These are phyloP conservation scores for Trichoderma sp. DNA, from an alignment of 2,329 filamentous ascomycete genomes.

Conservation along the genomic window DNA sequence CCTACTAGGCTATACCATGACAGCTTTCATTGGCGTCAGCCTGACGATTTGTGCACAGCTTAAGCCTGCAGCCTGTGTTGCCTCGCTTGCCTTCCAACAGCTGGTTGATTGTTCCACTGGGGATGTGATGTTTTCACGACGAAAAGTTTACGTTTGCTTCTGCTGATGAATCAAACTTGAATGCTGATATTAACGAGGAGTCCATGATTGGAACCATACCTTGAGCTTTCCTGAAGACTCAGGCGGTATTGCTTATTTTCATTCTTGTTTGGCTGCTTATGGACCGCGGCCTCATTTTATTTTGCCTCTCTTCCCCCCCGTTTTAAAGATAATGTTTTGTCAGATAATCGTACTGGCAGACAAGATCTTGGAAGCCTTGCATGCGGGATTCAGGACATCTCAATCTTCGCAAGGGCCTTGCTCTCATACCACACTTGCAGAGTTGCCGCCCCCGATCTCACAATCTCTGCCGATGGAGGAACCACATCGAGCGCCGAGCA, in stretches of 20 bases:
- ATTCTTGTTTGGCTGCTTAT: background rate
- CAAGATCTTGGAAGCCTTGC: background rate
- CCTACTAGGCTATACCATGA: slow-evolving; percentile 48
- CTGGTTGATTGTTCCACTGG: background rate
- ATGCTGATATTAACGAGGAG: background rate
- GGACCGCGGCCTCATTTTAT: background rate
- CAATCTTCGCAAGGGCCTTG: background rate
- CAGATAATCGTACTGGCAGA: background rate
- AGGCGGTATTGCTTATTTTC: slow-evolving; percentile 12
- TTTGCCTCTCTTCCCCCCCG: background rate
- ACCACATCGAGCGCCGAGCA: slow-evolving; percentile 28
- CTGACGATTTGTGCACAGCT: background rate
- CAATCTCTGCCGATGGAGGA: slow-evolving; percentile 10
- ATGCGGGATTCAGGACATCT: background rate
- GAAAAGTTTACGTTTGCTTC: slow-evolving; percentile 9
- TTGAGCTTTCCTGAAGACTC: slow-evolving; percentile 3
- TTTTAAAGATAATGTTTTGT: background rate
- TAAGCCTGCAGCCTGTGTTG: background rate
- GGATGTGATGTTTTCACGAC: background rate
- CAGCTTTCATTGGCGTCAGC: background rate
- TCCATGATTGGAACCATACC: background rate
- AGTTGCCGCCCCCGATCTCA: background rate
- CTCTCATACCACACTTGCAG: background rate
- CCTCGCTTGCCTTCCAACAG: background rate
- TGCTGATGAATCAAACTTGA: slow-evolving; percentile 2